These are phyloP conservation scores for Gymnopus androsaceus DNA, from an alignment of 1,284 basidiomycete species.

Conservation along the genomic window DNA sequence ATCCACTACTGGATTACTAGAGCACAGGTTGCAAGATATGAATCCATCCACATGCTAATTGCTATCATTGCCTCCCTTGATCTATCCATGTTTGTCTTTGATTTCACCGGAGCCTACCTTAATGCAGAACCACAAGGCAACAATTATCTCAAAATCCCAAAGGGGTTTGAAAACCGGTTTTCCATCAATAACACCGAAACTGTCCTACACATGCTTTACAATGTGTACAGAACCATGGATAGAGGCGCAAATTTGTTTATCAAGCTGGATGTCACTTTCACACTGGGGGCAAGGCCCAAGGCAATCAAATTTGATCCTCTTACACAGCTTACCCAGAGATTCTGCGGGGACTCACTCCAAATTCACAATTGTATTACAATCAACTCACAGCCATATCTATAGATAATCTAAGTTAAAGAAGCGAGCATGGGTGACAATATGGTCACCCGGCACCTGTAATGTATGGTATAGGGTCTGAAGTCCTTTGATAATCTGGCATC, in stretches of 20 bases:
- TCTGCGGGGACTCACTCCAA: too few relatives aligned
- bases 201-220: not conserved
- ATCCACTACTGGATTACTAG: not conserved
- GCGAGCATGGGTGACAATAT: too few relatives aligned
- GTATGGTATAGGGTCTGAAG: too few relatives aligned
- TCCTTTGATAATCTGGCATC: too few relatives aligned
- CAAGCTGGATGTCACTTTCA: not conserved
- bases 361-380: too few relatives aligned
- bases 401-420: too few relatives aligned
- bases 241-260: slow-evolving; percentile 8
- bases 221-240: slow-evolving; percentile 12
- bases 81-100: not conserved
- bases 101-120: slow-evolving; percentile 9
- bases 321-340: too few relatives aligned
- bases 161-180: not conserved
- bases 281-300: too few relatives aligned
- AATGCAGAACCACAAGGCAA: slow-evolving; percentile 4
- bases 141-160: slow-evolving; percentile 7
- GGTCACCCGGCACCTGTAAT: too few relatives aligned
- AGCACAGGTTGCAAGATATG: too few relatives aligned
- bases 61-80: not conserved
- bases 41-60: not conserved
- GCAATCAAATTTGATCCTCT: too few relatives aligned
- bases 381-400: too few relatives aligned
- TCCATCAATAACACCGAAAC: not conserved